Evolutionary conservation across 257 asterid species (phyloP), one percentile per base, ranked within the genome.

Genomic region (Jasminum sambac): DNA sequence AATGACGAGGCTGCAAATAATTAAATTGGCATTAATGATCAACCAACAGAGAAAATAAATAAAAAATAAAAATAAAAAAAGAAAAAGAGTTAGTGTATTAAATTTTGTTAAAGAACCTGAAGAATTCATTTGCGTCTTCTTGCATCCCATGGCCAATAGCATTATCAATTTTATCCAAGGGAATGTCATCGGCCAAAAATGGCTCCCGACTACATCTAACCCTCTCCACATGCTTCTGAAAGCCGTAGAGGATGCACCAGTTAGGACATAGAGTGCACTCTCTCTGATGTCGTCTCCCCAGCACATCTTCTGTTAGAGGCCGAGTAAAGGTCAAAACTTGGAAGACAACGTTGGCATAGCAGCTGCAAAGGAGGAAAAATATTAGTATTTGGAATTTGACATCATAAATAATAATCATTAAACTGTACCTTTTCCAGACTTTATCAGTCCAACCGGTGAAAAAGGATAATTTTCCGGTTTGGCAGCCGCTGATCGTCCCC

Each of bases 41-140:
- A n/a, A n/a, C n/a, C n/a, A n/a, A n/a, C n/a, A n/a, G n/a, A n/a
- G n/a, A n/a, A n/a, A n/a, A n/a, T n/a, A n/a, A n/a, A n/a, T n/a
- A n/a, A n/a, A n/a, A n/a, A n/a, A n/a, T n/a, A n/a, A n/a, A n/a
- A n/a, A n/a, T n/a, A n/a, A n/a, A 13, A 17, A 58, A 64, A 25
- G 43, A 58, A 67, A 42, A 37, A n/a, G 5, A 17, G 1, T 10
- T 19, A 8, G 3, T 11, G 19, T 19, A 57, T 23, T 25, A 58
- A 48, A 11, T 36, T 19, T 61, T 34, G 23, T 57, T 41, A 46
- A 38, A 68, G 48, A 72, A 26, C n/a, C 39, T 65, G 55, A 24
- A 10, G 77, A 94, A 94, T 75, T 94, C 99, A 73, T 94, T 97
- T 10, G 99, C 96, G 80, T 94, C 99, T 87, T 94, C 98, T 87